phyloP scores from a whole-genome alignment of 257 asterid genomes.

The Scutellaria minor region DNA sequence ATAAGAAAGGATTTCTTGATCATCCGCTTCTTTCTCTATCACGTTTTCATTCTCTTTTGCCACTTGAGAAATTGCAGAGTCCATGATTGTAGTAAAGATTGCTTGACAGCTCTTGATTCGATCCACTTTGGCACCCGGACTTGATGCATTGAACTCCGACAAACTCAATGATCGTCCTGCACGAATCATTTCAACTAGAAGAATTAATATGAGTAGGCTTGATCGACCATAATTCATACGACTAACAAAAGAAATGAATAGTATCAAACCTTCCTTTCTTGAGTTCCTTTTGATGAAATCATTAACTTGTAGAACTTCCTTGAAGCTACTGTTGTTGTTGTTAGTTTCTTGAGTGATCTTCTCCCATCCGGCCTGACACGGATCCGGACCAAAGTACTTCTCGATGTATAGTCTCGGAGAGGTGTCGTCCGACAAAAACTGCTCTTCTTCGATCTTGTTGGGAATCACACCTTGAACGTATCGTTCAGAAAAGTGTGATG shows the following conservation, averaged over 20 bases:
- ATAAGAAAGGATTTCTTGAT: constrained; percentile 29
- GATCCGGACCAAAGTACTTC: constrained; percentile 95
- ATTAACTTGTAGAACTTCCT: constrained; percentile 64
- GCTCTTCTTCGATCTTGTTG: constrained; percentile 58
- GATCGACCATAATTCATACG: no score
- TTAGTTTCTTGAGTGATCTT: constrained; percentile 55
- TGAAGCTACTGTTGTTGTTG: constrained; percentile 38
- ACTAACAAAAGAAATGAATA: no score
- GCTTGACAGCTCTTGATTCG: constrained; percentile 60
- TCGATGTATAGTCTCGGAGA: constrained; percentile 79
- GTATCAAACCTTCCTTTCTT: background rate
- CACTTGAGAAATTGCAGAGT: constrained; percentile 36
- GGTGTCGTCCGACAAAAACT: constrained; percentile 65
- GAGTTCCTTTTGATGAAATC: constrained; percentile 37
- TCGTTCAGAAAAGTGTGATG: constrained; percentile 51
- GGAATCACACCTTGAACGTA: constrained; percentile 36
- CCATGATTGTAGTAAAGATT: constrained; percentile 36
- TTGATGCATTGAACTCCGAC: constrained; percentile 44
- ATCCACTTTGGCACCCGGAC: constrained; percentile 30
- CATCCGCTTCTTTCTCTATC: constrained; percentile 31
- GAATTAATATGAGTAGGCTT: background rate
- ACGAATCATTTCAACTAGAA: constrained; percentile 5
- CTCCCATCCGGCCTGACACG: constrained; percentile 80
- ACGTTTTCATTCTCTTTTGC: constrained; percentile 35
- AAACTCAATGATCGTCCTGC: constrained; percentile 43